Conservation (phyloP, 768 basidiomycete species). For the Lactifluus hygrophoroides region DNA sequence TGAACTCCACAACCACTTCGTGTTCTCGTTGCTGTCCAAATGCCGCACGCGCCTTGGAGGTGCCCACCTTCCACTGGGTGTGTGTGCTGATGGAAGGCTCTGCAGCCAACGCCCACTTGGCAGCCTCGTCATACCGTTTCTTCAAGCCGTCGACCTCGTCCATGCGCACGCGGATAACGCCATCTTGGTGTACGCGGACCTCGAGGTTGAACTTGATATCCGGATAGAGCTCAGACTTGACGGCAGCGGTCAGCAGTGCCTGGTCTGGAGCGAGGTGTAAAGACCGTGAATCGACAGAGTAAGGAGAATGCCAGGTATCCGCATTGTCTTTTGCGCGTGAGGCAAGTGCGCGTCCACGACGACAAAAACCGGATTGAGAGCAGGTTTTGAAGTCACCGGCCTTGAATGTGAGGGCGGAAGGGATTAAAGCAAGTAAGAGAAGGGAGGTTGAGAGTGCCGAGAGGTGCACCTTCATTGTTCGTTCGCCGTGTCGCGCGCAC, state of each 20-base stretch:
- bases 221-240: constrained; percentile 78
- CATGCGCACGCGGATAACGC: constrained; percentile 85
- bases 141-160: constrained; percentile 75
- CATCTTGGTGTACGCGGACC: constrained; percentile 78
- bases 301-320: constrained; percentile 75
- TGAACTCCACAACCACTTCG: constrained; percentile 61
- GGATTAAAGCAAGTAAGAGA: constrained; percentile 28
- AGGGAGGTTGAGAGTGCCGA: constrained; percentile 18
- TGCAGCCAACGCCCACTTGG: constrained; percentile 75
- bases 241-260: constrained; percentile 62
- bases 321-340: constrained; percentile 53
- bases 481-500: no score
- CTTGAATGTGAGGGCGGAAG: constrained; percentile 51
- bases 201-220: constrained; percentile 75
- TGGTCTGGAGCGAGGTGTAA: constrained; percentile 43
- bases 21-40: constrained; percentile 59
- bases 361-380: constrained; percentile 90
- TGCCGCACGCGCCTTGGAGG: constrained; percentile 51
- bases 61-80: constrained; percentile 57
- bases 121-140: constrained; percentile 88
- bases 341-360: constrained; percentile 79
- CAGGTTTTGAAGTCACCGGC: constrained; percentile 90
- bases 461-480: constrained; percentile 19
- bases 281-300: constrained; percentile 58
- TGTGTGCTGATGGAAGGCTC: constrained; percentile 58